Percentiles rank a stretch among this genome's conserved stretches.
Evolutionary conservation across 176 grass and related monocot genomes (phyloP).

Genomic region (Ensete ventricosum): DNA sequence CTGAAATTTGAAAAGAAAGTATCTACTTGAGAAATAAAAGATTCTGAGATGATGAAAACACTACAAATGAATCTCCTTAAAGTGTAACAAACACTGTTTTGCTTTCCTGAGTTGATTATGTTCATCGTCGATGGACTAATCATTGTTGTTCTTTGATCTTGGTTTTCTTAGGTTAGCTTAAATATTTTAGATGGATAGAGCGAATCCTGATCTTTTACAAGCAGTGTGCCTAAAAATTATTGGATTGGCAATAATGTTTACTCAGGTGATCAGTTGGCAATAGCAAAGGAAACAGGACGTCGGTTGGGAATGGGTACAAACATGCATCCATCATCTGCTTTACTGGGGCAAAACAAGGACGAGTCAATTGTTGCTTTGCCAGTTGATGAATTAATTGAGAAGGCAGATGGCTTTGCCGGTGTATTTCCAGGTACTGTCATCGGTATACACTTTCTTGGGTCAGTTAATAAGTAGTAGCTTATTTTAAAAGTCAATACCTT

Average conservation of each 20-base stretch:
- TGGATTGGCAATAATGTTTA: neutral
- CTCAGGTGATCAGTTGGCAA: conserved; percentile 68
- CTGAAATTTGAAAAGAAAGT: too few species aligned
- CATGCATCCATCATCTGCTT: conserved; percentile 75
- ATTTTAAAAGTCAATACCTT: neutral
- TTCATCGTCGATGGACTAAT: neutral
- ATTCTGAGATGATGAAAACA: neutral
- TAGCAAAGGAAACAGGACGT: conserved; percentile 64
- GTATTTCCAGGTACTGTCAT: conserved; percentile 54
- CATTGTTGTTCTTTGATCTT: neutral
- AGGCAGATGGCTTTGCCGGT: conserved; percentile 84
- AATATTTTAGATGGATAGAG: neutral
- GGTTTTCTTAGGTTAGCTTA: neutral
- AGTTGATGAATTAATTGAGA: conserved; percentile 76
- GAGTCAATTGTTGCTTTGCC: conserved; percentile 63
- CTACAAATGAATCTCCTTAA: neutral
- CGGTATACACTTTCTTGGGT: neutral
- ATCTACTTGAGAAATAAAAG: too few species aligned
- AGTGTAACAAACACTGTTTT: neutral
- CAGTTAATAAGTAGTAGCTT: neutral
- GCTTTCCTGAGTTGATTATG: neutral
- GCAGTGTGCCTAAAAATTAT: too few species aligned
- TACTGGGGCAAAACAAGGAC: conserved; percentile 60
- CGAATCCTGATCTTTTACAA: neutral
- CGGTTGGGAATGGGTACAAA: conserved; percentile 78